Conservation (phyloP, 1,284 basidiomycete genomes). For the Sphagnurus paluster region DNA sequence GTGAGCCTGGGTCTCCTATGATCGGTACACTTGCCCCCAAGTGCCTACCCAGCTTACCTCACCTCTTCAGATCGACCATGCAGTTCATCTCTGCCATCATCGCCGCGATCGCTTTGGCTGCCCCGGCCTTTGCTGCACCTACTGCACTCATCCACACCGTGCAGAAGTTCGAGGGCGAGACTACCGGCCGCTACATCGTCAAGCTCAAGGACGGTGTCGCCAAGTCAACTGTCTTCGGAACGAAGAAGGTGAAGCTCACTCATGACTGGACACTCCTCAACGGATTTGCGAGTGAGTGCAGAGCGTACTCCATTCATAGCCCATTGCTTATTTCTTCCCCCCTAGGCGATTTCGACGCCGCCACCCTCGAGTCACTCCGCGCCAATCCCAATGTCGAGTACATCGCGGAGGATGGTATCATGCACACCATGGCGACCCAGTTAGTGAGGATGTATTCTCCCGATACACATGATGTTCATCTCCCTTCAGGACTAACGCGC, state of each 20-base stretch:
- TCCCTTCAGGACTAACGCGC: conserved; percentile 15
- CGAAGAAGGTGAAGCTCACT: not conserved
- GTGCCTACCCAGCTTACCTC: not conserved
- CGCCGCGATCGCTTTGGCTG: conserved; percentile 13
- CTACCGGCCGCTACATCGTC: conserved; percentile 53
- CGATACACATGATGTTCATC: no score
- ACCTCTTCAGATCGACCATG: conserved; percentile 7
- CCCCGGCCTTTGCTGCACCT: conserved; percentile 24
- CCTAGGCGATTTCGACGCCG: not conserved
- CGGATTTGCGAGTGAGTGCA: conserved; percentile 1
- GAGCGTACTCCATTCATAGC: no score
- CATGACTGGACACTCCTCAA: not conserved
- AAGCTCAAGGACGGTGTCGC: conserved; percentile 35
- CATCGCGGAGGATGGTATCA: conserved; percentile 18
- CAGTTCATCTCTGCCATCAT: conserved; percentile 15
- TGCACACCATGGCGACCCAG: conserved; percentile 13
- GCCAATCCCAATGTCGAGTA: conserved; percentile 13
- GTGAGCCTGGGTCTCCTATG: not conserved
- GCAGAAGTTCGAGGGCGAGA: conserved; percentile 25
- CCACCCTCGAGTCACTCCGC: conserved; percentile 10
- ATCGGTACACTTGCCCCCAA: not conserved
- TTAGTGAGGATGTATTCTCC: no score
- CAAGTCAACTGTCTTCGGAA: not conserved
- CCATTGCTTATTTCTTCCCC: no score
- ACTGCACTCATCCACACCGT: conserved; percentile 19